Percentiles rank a stretch among this genome's conserved stretches.
phyloP scores from a whole-genome alignment of 2,329 filamentous ascomycete genomes.

The Fusarium piperis region DNA sequence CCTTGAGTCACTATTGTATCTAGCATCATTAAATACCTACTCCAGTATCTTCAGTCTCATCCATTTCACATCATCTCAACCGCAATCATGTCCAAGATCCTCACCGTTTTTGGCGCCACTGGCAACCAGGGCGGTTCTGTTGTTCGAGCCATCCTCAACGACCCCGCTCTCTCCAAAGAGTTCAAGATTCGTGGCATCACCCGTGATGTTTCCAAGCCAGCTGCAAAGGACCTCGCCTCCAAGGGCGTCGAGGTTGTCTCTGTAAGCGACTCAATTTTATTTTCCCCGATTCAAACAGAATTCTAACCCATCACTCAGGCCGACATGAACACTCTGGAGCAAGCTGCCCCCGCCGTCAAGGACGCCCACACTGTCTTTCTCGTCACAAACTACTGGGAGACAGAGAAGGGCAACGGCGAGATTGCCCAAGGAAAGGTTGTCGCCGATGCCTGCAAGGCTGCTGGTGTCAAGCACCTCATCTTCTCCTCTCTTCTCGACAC shows the following conservation, averaged over 20 bases:
- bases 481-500: constrained; percentile 57
- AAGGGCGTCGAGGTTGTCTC: constrained; percentile 56
- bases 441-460: constrained; percentile 55
- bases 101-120: constrained; percentile 59
- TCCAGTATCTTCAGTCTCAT: background rate
- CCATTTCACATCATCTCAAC: background rate
- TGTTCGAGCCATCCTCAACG: constrained; percentile 55
- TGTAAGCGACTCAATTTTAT: constrained; percentile 32
- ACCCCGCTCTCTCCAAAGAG: constrained; percentile 55
- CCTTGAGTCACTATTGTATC: background rate
- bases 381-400: constrained; percentile 53
- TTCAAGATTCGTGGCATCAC: constrained; percentile 60
- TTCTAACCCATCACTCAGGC: constrained; percentile 43
- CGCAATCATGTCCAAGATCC: constrained; percentile 48
- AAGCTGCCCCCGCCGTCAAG: constrained; percentile 50
- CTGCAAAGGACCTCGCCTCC: constrained; percentile 50
- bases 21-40: background rate
- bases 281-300: background rate
- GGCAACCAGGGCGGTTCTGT: constrained; percentile 61
- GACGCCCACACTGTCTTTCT: constrained; percentile 56
- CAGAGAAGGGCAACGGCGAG: constrained; percentile 47
- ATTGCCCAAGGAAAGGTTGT: constrained; percentile 56
- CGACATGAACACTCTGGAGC: constrained; percentile 51
- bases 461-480: constrained; percentile 56
- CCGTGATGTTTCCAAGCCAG: constrained; percentile 53